Base-by-base conservation (phyloP, 2,329 filamentous ascomycete genomes). In the Teratosphaeriaceae sp. region DNA sequence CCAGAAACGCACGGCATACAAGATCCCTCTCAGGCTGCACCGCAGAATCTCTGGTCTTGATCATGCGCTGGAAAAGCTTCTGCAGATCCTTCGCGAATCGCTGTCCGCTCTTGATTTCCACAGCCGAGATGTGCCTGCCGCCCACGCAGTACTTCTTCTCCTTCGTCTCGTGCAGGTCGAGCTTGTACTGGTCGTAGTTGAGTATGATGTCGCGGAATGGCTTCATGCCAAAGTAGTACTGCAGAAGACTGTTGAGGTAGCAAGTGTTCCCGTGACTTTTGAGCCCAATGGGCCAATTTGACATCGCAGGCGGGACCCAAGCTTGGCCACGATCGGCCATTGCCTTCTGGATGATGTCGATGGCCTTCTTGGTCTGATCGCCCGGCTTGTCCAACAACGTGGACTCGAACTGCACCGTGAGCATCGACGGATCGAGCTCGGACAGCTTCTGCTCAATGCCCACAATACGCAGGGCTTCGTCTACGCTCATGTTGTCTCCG, bases 221-320 rank as follows among this genome's bases (percentile, higher is more conserved):
- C 48, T 81, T 83, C 43, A 97, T 79, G 0, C 89, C 94, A 62
- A 94, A 96, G 52, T 96, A 84, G 60, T 94, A 97, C 57, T 98
- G 92, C 8, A 98, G 73, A 38, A 98, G 76, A 65, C 90, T 97
- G 70, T 98, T 98, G 42, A 98, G 74, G 58, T 98, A 98, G 63
- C 92, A 98, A 0, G 94, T 98, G 58, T 98, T 98, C 46, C 92
- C 89, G 44, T 97, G 94, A 55, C 97, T 98, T 50, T 82, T 78
- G 5, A 97, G 74, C 0, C 92, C 92, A 18, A 94, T 85, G 0
- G 92, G 92, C 63, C 86, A 80, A 6, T 45, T 57, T n/a, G n/a
- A n/a, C n/a, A n/a, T n/a, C n/a, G n/a, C n/a, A n/a, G n/a, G n/a
- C n/a, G n/a, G n/a, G n/a, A n/a, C n/a, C n/a, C n/a, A n/a, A n/a